Conservation (phyloP, 257 asterid genomes). For the Solanum pinnatisectum region DNA sequence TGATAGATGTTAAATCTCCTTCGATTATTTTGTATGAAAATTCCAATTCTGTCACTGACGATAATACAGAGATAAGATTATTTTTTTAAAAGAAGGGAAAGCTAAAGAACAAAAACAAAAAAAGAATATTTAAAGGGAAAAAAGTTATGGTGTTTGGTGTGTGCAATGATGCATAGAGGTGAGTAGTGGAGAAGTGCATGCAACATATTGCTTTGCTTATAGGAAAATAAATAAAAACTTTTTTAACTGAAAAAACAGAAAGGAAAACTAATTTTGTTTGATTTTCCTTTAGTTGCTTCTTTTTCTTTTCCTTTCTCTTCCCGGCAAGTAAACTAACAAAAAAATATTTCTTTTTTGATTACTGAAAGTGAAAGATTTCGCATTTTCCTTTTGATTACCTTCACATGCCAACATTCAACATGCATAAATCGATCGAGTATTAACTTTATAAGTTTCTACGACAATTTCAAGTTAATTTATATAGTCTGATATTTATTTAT, state of each 20-base stretch:
- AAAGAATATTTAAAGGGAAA: not conserved
- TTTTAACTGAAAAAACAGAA: not conserved
- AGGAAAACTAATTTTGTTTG: not conserved
- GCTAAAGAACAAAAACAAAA: not conserved
- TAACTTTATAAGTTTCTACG: not conserved
- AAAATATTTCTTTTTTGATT: not conserved
- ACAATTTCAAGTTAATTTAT: not conserved
- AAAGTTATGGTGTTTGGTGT: not conserved
- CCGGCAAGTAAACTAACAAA: conserved; percentile 16
- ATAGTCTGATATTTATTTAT: no score
- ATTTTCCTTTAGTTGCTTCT: not conserved
- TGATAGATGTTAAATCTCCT: rapidly evolving
- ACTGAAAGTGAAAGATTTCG: conserved; percentile 10
- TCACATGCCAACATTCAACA: not conserved
- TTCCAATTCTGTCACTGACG: rapidly evolving
- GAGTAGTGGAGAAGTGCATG: conserved; percentile 16
- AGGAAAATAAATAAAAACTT: not conserved
- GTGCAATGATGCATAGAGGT: conserved; percentile 23
- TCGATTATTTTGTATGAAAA: no score
- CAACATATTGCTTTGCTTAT: conserved; percentile 17
- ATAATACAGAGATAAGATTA: no score
- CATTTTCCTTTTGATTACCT: not conserved
- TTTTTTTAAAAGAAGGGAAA: not conserved
- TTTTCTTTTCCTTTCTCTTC: conserved; percentile 9
- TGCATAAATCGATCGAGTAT: not conserved